Base-by-base conservation (phyloP, 2,329 filamentous ascomycete species). In the Epichloe sp. region DNA sequence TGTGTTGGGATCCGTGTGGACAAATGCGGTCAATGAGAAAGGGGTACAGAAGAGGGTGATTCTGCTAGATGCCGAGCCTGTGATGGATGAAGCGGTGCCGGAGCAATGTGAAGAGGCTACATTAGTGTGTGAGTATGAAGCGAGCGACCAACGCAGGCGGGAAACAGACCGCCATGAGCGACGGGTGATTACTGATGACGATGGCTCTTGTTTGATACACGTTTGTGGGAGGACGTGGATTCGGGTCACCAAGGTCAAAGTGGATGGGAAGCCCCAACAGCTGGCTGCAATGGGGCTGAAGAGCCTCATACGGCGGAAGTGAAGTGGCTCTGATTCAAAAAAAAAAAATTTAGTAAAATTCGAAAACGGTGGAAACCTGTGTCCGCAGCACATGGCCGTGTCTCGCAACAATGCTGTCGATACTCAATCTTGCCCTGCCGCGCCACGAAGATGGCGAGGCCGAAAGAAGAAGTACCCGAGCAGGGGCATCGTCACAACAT, bases 1-100 rank as follows among this genome's bases (percentile, higher is more conserved):
- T 8, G 81, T 83, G 0, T 68, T 91, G 14, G 82, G 82, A 0
- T 70, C 79, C 4, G 64, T 87, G 5, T 94, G 87, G 86, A 83
- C 71, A 49, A 59, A 58, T 44, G 60, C 65, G 1, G 46, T 66
- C 2, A 59, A 56, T 11, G 53, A 49, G 21, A 62, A 55, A 21
- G 60, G 59, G 0, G 50, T 53, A 4, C 43, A 19, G 8, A 68
- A 64, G 55, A 65, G 72, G 21, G 55, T 73, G 10, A 68, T 76
- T 41, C 54, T 77, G 5, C 61, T 66, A 23, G 62, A 67, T 12
- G 56, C 65, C 0, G 61, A 63, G 50, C 54, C 56, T 2, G 57
- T 63, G n/a, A 21, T 48, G 11, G 45, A 17, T 3, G 52, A 48
- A 1, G 57, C 58, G 11, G 21, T 21, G 23, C 15, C 11, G 4